phyloP scores from a whole-genome alignment of 2,329 filamentous ascomycete genomes.

The Emergomyces pasteurianus region DNA sequence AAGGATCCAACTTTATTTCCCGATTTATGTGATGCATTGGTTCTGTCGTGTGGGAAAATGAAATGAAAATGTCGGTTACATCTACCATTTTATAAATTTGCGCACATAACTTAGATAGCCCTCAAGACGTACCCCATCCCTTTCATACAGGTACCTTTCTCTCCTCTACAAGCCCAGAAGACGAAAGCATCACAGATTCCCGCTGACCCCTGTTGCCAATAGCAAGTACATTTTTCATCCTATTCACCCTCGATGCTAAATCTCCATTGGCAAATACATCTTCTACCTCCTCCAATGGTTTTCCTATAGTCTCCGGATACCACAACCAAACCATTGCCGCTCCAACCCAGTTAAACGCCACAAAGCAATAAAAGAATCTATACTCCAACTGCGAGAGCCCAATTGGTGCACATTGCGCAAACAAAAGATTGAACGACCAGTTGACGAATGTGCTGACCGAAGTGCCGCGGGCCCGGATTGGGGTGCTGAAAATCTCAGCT shows the following conservation, averaged over 20 bases:
- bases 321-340: constrained; percentile 27
- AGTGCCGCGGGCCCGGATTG: constrained; percentile 32
- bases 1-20: not conserved
- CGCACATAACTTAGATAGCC: too few relatives aligned
- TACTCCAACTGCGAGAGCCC: constrained; percentile 34
- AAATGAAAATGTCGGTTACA: not conserved
- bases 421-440: constrained; percentile 37
- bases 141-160: not conserved
- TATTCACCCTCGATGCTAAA: not conserved
- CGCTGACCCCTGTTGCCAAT: not conserved
- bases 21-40: too few relatives aligned
- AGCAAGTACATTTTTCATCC: not conserved
- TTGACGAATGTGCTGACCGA: constrained; percentile 31
- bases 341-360: constrained; percentile 37
- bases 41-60: too few relatives aligned
- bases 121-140: too few relatives aligned
- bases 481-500: constrained; percentile 36
- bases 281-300: constrained; percentile 30
- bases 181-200: not conserved
- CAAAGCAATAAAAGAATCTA: constrained; percentile 40
- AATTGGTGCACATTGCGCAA: constrained; percentile 39
- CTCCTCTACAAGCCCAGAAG: not conserved
- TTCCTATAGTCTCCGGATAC: constrained; percentile 29
- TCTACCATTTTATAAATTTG: not conserved
- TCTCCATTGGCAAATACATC: constrained; percentile 4